A percentile compares a stretch with the other conserved stretches of the same genome.
Evolutionary conservation across 345 rosid species (phyloP).

Genomic region (Euphorbia lathyris): DNA sequence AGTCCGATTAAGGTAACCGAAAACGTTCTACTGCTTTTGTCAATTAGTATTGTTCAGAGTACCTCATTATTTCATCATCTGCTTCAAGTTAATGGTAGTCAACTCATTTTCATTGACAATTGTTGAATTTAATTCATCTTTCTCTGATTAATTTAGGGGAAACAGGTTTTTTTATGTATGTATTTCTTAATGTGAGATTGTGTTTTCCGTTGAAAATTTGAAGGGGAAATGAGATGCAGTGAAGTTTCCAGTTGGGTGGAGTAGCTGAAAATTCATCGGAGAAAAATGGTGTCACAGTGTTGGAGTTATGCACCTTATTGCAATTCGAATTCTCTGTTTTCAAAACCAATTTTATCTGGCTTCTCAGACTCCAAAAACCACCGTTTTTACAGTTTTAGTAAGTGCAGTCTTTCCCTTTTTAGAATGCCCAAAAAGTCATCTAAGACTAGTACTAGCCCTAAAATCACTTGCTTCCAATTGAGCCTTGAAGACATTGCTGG

Average conservation of each 20-base stretch:
- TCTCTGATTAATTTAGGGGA: too few species aligned
- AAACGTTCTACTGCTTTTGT: too few species aligned
- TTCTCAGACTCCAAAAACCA: conserved; percentile 12
- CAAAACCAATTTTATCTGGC: conserved; percentile 6
- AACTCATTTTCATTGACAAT: too few species aligned
- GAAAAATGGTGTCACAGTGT: conserved; percentile 7
- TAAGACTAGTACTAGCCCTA: conserved; percentile 2
- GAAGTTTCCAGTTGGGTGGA: background rate
- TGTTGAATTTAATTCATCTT: too few species aligned
- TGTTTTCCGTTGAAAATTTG: too few species aligned
- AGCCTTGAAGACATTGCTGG: conserved; percentile 55
- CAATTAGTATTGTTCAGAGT: too few species aligned
- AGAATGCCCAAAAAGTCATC: conserved; percentile 22
- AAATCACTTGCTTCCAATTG: conserved; percentile 35
- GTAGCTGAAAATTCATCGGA: background rate
- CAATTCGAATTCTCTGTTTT: background rate
- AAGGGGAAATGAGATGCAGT: too few species aligned
- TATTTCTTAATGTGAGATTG: too few species aligned
- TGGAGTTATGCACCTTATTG: conserved; percentile 9
- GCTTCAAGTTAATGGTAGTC: too few species aligned
- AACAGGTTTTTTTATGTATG: too few species aligned
- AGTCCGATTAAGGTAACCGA: too few species aligned
- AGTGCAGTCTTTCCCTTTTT: conserved; percentile 5
- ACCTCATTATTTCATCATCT: too few species aligned
- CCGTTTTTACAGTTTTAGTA: conserved; percentile 5